Percentiles rank a stretch among this genome's conserved stretches.
These are phyloP conservation scores for Zizania palustris DNA, from an alignment of 202 grass and related monocot genomes.

Conservation along the genomic window DNA sequence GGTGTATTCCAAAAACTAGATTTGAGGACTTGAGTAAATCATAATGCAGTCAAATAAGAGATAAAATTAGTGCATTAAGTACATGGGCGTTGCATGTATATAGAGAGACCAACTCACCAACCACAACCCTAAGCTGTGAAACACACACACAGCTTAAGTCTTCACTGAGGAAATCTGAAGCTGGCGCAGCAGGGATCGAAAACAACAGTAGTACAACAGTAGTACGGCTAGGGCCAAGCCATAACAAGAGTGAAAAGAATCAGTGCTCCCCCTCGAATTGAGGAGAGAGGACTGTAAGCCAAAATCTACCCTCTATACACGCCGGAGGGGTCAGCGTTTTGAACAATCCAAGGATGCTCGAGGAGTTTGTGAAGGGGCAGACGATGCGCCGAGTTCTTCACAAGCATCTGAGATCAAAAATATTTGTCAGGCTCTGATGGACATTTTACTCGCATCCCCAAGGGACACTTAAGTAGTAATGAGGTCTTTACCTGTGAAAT, in stretches of 20 bases:
- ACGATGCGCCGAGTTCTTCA: conserved; percentile 62
- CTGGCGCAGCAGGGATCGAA: neutral
- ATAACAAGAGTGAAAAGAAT: conserved; percentile 4
- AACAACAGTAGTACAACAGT: no score
- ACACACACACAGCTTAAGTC: neutral
- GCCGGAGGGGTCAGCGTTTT: conserved; percentile 75
- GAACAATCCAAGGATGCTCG: conserved; percentile 88
- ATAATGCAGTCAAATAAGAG: neutral
- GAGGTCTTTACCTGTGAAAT: conserved; percentile 66
- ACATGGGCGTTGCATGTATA: neutral
- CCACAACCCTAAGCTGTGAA: neutral
- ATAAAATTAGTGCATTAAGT: conserved; percentile 14
- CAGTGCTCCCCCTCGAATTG: neutral
- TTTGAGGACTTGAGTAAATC: neutral
- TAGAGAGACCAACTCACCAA: neutral
- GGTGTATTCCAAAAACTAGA: neutral
- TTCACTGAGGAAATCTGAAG: conserved; percentile 29
- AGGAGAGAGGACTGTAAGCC: neutral
- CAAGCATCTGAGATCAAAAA: conserved; percentile 76
- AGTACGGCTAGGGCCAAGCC: no score
- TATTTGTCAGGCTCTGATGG: neutral
- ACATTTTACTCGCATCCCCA: neutral
- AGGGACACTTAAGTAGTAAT: no score
- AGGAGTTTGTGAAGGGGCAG: conserved; percentile 71
- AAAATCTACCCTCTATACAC: conserved; percentile 58